Base-by-base conservation (phyloP, 2,329 filamentous ascomycete species). In the Alternaria consortialis region DNA sequence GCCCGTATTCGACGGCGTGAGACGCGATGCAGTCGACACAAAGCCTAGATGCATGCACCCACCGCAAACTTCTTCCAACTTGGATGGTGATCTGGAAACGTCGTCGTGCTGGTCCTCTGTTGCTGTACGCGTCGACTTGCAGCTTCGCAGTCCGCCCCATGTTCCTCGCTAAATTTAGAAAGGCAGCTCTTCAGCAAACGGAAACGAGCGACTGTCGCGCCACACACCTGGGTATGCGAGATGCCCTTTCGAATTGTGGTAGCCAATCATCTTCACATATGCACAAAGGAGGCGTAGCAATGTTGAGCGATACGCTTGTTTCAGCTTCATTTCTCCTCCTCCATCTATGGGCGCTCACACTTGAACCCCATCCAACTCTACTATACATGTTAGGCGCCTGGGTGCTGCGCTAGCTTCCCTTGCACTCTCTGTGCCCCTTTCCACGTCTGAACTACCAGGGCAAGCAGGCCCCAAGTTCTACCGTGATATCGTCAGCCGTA, bases 391-490 rank as follows among this genome's bases (percentile, higher is more conserved):
- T 66, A 64, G 61, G 60, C 61, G 64, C 60, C 57, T 67, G 66
- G 69, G 70, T 74, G 74, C 73, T 75, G 74, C 74, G 69, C 74
- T 75, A 77, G 74, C 72, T 72, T 69, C 71, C 70, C 66, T 68
- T 52, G 57, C 61, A 39, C 46, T 56, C 42, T 51, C 62, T 62
- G 56, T 32, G 46, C 48, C 64, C 65, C 60, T 63, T 64, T 62
- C 62, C 58, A 60, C 56, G 39, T 57, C 34, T 63, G 59, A 56
- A 53, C 64, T 62, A 59, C 68, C 60, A 67, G 60, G 59, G 58
- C 17, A 31, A 43, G 20, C 13, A 40, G 29, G 20, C 39, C 31
- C 40, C 60, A 31, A 54, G 29, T 51, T 59, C 58, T 61, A 58
- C 64, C 66, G 63, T 69, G 46, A 66, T 63, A 66, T 70, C 63